Evolutionary conservation across 805 yeast species (phyloP), one percentile per base, ranked within the genome.

Genomic region (Clavispora fructus): DNA sequence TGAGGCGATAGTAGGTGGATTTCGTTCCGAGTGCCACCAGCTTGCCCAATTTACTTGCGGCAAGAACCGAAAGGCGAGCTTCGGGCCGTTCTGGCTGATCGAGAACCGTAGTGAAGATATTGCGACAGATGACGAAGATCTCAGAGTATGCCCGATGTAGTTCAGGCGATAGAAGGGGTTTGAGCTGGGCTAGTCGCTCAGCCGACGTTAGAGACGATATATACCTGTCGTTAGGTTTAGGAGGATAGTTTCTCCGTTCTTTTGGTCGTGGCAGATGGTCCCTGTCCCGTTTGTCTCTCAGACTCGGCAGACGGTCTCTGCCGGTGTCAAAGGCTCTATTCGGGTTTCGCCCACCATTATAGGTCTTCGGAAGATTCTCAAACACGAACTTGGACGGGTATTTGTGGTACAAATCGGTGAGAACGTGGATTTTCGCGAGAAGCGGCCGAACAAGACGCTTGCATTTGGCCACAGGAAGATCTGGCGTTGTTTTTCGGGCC

Each of bases 361-460:
- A n/a, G 17, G 35, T 31, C 25, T 16, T 16, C 2, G 37, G 37
- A 10, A 17, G n/a, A 17, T 16, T 8, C 25, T 51, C 53, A 16
- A 53, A 50, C 13, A 12, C 43, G 19, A 53, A 46, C 16, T 47
- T 45, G 5, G 51, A 45, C 3, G 74, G 71, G 42, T 59, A 56
- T 47, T 67, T 64, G 8, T 48, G 41, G 35, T 52, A 53, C 16
- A 58, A 42, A 39, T 65, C 67, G 25, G 65, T 63, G 35, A 71
- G 58, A 4, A 58, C 49, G 48, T 68, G 73, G 37, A 69, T 58
- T 47, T 67, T 68, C 27, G 72, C 54, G 5, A 67, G 48, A 16
- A 71, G 55, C 19, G 75, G 75, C 13, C 75, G 60, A 8, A 63
- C 58, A 1, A 64, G 50, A 35, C 74, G 54, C 49, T 65, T 67